phyloP scores from a whole-genome alignment of 306 rosid genomes.

The Adenanthera pavonina region DNA sequence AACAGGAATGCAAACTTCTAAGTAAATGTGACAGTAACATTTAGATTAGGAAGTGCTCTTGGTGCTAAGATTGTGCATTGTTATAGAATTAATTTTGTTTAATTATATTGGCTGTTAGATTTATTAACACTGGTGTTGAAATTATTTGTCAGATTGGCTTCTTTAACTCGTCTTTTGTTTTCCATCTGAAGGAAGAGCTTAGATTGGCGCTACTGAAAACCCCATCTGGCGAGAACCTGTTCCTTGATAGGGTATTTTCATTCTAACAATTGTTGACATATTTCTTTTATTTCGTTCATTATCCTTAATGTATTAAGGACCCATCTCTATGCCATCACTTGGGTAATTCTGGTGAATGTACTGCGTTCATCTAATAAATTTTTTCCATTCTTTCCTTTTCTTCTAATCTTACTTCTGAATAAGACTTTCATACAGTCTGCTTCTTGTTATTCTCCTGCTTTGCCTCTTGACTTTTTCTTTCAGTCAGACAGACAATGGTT shows the following conservation, averaged over 20 bases:
- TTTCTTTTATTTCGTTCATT: constrained; percentile 3
- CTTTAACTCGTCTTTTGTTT: constrained; percentile 32
- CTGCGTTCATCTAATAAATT: neutral
- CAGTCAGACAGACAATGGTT: constrained; percentile 6
- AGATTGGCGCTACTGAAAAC: constrained; percentile 62
- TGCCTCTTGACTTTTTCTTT: neutral
- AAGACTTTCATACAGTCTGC: neutral
- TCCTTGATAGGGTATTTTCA: constrained; percentile 69
- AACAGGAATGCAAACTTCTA: constrained; percentile 3
- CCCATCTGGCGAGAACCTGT: constrained; percentile 57
- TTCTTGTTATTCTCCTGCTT: constrained; percentile 12
- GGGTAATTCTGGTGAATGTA: constrained; percentile 7
- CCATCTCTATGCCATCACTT: constrained; percentile 5
- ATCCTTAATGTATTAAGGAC: constrained; percentile 5
- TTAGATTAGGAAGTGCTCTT: constrained; percentile 13
- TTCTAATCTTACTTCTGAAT: neutral
- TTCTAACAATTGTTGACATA: neutral
- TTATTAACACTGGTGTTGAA: constrained; percentile 1
- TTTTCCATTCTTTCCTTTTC: neutral
- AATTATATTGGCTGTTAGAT: constrained; percentile 13
- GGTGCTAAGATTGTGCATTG: neutral
- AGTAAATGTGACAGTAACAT: neutral
- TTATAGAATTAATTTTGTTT: neutral
- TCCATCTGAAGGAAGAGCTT: constrained; percentile 71
- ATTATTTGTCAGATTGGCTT: constrained; percentile 13